Conservation (phyloP, 2,329 filamentous ascomycete species). For the Pseudogymnoascus sp. region DNA sequence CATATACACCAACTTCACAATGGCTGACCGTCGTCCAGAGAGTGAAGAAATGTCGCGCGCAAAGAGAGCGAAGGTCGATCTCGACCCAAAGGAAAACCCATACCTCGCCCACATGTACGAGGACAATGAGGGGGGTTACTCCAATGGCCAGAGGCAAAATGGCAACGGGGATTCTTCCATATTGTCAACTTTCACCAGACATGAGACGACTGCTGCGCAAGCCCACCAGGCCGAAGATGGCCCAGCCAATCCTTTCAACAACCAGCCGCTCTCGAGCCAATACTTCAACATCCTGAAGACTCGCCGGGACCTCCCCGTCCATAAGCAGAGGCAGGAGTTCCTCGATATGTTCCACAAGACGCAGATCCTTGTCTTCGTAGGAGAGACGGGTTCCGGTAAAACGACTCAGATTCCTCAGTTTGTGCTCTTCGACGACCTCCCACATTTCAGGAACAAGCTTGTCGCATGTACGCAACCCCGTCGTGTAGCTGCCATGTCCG, state of each 20-base stretch:
- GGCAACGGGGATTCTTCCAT: constrained; percentile 29
- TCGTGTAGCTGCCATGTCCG: constrained; percentile 96
- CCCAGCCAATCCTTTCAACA: constrained; percentile 79
- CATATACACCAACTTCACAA: constrained; percentile 22
- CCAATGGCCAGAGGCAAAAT: constrained; percentile 26
- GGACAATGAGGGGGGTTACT: constrained; percentile 29
- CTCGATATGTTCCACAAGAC: constrained; percentile 84
- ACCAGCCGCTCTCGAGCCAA: constrained; percentile 63
- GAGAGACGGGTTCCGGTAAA: constrained; percentile 98
- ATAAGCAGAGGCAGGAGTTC: constrained; percentile 92
- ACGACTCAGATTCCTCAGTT: constrained; percentile 99
- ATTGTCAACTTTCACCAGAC: constrained; percentile 63
- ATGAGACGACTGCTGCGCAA: constrained; percentile 70
- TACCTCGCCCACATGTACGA: constrained; percentile 88
- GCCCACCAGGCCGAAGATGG: constrained; percentile 70
- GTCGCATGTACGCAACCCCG: constrained; percentile 96
- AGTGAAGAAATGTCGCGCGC: constrained; percentile 38
- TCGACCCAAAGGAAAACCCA: constrained; percentile 59
- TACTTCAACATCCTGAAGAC: constrained; percentile 87
- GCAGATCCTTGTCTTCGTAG: constrained; percentile 96
- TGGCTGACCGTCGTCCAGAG: constrained; percentile 50
- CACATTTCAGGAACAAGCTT: constrained; percentile 77
- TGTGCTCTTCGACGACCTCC: constrained; percentile 92
- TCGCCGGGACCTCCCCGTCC: constrained; percentile 78
- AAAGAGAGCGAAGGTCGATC: constrained; percentile 36